These are phyloP conservation scores for Tirmania nivea DNA, from an alignment of 495 filamentous ascomycete species.

Conservation along the genomic window DNA sequence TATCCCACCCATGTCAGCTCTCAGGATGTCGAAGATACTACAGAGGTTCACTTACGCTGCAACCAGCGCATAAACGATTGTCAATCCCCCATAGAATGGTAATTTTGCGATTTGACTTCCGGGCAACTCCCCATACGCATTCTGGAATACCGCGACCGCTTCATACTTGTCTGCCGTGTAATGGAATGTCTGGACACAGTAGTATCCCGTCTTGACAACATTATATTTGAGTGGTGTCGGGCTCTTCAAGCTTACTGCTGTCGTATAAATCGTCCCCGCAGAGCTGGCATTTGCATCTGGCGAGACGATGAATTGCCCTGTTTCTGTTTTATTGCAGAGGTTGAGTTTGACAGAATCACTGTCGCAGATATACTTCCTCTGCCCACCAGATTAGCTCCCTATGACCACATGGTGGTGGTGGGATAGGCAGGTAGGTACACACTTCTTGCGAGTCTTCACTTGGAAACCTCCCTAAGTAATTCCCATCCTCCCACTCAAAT, in stretches of 20 bases:
- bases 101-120: slow-evolving; percentile 90
- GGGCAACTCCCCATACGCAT: slow-evolving; percentile 89
- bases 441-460: slow-evolving; percentile 20
- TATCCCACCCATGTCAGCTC: slow-evolving; percentile 15
- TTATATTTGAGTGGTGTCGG: slow-evolving; percentile 52
- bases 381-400: not conserved
- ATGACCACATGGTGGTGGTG: not conserved
- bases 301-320: slow-evolving; percentile 69
- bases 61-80: slow-evolving; percentile 82
- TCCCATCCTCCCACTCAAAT: slow-evolving; percentile 79
- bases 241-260: slow-evolving; percentile 63
- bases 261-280: slow-evolving; percentile 46
- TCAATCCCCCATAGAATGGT: slow-evolving; percentile 88
- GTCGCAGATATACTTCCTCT: slow-evolving; percentile 60
- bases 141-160: slow-evolving; percentile 74
- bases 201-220: slow-evolving; percentile 80
- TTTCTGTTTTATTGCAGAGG: slow-evolving; percentile 47
- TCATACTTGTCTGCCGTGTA: slow-evolving; percentile 41
- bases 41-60: slow-evolving; percentile 31
- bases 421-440: slow-evolving; percentile 1
- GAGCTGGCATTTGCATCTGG: slow-evolving; percentile 47
- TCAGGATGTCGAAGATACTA: slow-evolving; percentile 6
- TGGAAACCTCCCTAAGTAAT: slow-evolving; percentile 41
- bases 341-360: slow-evolving; percentile 38
- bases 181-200: slow-evolving; percentile 64